Evolutionary conservation across 2,329 filamentous ascomycete species (phyloP).

Genomic region (Diaporthe amygdali): DNA sequence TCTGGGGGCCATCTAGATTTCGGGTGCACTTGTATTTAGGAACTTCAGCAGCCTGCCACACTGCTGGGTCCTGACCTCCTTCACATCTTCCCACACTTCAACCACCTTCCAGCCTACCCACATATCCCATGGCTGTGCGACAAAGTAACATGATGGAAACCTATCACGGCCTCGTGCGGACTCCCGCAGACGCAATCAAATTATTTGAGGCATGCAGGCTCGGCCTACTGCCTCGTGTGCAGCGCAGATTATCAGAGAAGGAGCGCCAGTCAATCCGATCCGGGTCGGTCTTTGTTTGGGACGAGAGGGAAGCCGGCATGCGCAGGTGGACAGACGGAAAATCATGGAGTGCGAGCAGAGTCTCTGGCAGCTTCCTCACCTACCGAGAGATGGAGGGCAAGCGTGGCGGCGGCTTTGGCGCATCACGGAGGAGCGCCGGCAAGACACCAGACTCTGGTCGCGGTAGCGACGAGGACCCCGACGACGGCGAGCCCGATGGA

Average conservation of each 20-base stretch:
- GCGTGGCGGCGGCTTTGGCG: slow-evolving; percentile 78
- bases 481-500: slow-evolving; percentile 84
- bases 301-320: slow-evolving; percentile 98
- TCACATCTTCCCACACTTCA: slow-evolving; percentile 1
- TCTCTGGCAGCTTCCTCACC: slow-evolving; percentile 95
- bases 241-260: slow-evolving; percentile 92
- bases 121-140: slow-evolving; percentile 22
- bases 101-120: background rate
- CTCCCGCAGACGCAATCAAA: slow-evolving; percentile 95
- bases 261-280: slow-evolving; percentile 95
- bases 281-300: slow-evolving; percentile 99
- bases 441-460: slow-evolving; percentile 86
- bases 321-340: slow-evolving; percentile 98
- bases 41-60: slow-evolving; percentile 13
- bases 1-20: slow-evolving; percentile 26
- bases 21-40: slow-evolving; percentile 21
- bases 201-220: slow-evolving; percentile 96
- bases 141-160: slow-evolving; percentile 79
- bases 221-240: slow-evolving; percentile 87
- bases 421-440: slow-evolving; percentile 59
- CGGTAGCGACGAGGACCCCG: slow-evolving; percentile 83
- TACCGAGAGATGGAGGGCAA: slow-evolving; percentile 99
- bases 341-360: slow-evolving; percentile 97
- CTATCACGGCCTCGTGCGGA: slow-evolving; percentile 92
- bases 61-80: slow-evolving; percentile 17